Evolutionary conservation across 2,329 filamentous ascomycete genomes (phyloP), one percentile per base, ranked within the genome.

Genomic region (Cryphonectria japonica): DNA sequence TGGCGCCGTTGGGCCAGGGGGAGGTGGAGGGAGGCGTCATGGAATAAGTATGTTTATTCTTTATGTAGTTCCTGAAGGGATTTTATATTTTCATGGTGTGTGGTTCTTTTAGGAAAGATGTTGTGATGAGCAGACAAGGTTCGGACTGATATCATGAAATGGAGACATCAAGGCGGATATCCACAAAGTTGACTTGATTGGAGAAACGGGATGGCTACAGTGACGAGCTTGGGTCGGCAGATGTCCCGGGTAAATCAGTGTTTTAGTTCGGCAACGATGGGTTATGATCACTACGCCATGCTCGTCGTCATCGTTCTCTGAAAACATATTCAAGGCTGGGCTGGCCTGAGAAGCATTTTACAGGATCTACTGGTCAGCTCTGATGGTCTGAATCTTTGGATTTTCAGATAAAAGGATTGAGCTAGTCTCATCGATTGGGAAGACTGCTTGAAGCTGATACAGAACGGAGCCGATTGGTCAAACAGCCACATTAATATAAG

Each of bases 1-100:
- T 74, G 67, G 75, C 71, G 62, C 72, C 70, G 67, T 72, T 19
- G 16, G 78, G 78, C 77, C 77, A 79, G 66, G 72, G 71, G 39
- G 62, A 29, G 22, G 29, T n/a, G 39, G 72, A 71, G 39, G 60
- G 26, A 9, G 29, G 22, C 32, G 37, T 7, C 32, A 52, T 52
- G 37, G 37, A 39, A 29, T 65, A 46, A n/a, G 50, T 54, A n/a
- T 54, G 50, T 26, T n/a, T n/a, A n/a, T 26, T 26, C 6, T 26
- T 26, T 26, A 22, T 54, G n/a, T n/a, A n/a, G n/a, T n/a, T n/a
- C 19, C 5, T 50, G 6, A 7, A 19, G 7, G 1, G 3, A 7
- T 50, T n/a, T n/a, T 32, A 26, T 3, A 16, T 32, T 32, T 3
- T 32, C 29, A 59, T 4, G 26, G 29, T 13, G 50, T 13, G 11